A percentile compares a stretch with the other conserved stretches of the same genome.
These are phyloP conservation scores for Trichoderma reesei DNA, from an alignment of 495 filamentous ascomycete genomes.

Conservation along the genomic window DNA sequence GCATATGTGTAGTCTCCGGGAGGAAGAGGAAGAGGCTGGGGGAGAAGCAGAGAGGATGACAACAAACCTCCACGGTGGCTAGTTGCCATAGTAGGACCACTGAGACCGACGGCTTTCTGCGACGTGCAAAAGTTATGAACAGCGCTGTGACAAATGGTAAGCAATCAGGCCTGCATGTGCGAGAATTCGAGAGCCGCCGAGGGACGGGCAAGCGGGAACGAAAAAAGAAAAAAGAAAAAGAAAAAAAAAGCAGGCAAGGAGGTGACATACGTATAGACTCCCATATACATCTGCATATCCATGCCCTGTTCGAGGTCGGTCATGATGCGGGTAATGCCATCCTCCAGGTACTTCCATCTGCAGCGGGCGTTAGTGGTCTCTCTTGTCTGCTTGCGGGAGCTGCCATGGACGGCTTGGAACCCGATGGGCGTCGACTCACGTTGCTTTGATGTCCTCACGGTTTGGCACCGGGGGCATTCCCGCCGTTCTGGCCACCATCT, in stretches of 20 bases:
- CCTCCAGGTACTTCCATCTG: constrained; percentile 84
- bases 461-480: constrained; percentile 48
- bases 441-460: constrained; percentile 74
- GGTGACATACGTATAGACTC: constrained; percentile 75
- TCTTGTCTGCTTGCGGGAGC: neutral
- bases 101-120: constrained; percentile 67
- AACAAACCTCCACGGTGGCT: constrained; percentile 66
- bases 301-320: constrained; percentile 78
- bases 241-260: neutral
- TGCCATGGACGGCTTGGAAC: neutral
- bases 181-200: neutral
- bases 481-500: constrained; percentile 19
- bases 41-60: neutral
- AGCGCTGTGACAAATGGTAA: constrained; percentile 42
- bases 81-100: neutral
- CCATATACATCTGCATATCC: constrained; percentile 96
- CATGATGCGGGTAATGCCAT: constrained; percentile 88
- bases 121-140: constrained; percentile 99
- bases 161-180: constrained; percentile 17
- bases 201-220: no score
- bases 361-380: constrained; percentile 19
- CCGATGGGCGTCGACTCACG: constrained; percentile 44
- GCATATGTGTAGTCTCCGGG: neutral
- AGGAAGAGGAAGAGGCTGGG: neutral
- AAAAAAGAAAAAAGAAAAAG: neutral